Evolutionary conservation across 768 basidiomycete species (phyloP), one percentile per base, ranked within the genome.

Genomic region (Russula dissimulans): DNA sequence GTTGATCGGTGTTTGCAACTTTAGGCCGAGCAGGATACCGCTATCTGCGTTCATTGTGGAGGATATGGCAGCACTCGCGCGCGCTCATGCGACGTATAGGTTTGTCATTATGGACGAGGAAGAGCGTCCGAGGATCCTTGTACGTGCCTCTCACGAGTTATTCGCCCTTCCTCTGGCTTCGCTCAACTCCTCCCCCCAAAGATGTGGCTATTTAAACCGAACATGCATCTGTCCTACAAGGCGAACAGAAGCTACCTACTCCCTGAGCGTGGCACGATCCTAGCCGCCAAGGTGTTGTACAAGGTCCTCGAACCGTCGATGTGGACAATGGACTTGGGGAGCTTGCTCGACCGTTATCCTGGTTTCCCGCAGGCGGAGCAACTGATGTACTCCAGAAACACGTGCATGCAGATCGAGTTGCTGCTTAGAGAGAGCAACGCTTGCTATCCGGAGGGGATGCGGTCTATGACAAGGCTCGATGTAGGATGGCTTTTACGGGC

Each of bases 161-260:
- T 15, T 3, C 9, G n/a, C 12, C 9, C 7, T 7, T 36, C 5
- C 17, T 22, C 41, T 4, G 3, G 42, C 26, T 17, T 31, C 10
- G 32, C 48, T 39, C 36, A 60, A 56, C 15, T 32, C 32, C 41
- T 22, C 5, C 36, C 60, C 50, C 47, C 46, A 31, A 26, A 95
- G 93, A 78, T 97, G 22, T 97, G 95, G 95, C 70, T 97, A 22
- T 97, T 98, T 80, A 97, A 95, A 71, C 93, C 94, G 0, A 85
- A 79, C 63, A 83, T 98, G 65, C 82, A 81, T 11, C 72, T 97
- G 14, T 83, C 92, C 1, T 95, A 92, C 69, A 79, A 81, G 47
- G 77, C 81, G 9, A 71, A 80, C 6, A 72, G 73, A 11, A 75
- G 80, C 17, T 82, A 81, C 56, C 70, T 80, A 7, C 76, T 91